Conservation (phyloP, 169 alveolate genomes). For the Cryptosporidium parvum region DNA sequence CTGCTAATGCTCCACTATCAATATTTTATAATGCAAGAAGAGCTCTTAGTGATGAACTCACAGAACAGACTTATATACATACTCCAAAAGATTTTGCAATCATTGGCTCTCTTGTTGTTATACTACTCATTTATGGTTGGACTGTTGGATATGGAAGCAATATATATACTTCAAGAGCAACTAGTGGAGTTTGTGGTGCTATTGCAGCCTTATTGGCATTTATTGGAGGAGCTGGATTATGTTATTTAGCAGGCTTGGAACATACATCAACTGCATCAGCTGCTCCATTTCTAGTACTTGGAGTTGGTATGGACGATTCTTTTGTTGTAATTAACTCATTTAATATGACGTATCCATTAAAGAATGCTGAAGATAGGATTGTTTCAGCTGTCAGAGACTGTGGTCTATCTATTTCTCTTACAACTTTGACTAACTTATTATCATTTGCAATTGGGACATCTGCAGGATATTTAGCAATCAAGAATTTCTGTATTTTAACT, state of each 20-base stretch:
- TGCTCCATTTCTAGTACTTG: conserved; percentile 86
- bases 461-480: conserved; percentile 84
- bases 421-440: conserved; percentile 85
- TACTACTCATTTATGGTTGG: conserved; percentile 64
- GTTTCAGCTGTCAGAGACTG: conserved; percentile 84
- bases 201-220: conserved; percentile 85
- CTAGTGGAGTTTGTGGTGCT: conserved; percentile 80
- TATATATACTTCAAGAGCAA: conserved; percentile 72
- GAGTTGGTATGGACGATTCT: conserved; percentile 87
- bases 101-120: conserved; percentile 63
- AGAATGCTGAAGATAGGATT: conserved; percentile 82
- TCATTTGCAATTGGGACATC: conserved; percentile 86
- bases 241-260: conserved; percentile 83
- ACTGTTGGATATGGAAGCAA: conserved; percentile 73
- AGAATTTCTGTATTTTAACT: conserved; percentile 83
- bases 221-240: conserved; percentile 85
- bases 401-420: conserved; percentile 85
- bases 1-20: conserved; percentile 38
- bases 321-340: conserved; percentile 85
- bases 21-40: conserved; percentile 69
- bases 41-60: conserved; percentile 72
- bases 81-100: conserved; percentile 71
- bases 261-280: conserved; percentile 85
- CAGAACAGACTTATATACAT: conserved; percentile 66
- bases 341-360: conserved; percentile 81